Base-by-base conservation (phyloP, 345 rosid species). In the Erucastrum elatum region DNA sequence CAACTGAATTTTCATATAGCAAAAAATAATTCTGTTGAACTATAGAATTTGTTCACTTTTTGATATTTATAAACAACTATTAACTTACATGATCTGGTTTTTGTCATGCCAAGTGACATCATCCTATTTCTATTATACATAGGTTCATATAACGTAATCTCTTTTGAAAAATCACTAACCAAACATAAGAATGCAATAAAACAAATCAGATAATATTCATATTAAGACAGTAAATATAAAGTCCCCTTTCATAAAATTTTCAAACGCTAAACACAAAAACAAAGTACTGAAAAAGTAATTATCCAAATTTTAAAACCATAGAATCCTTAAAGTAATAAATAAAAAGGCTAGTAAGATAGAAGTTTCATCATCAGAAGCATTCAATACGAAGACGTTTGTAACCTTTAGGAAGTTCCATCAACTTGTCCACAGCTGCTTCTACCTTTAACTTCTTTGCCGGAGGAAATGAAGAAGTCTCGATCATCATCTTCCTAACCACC, bases 401-500 rank as follows among this genome's bases (percentile, higher is more conserved):
- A 53, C 60, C 9, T 53, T 53, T 53, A 53, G 60, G 60, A 53
- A 53, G 60, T 53, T 53, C 10, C 60, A 53, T 53, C 26, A 53
- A 16, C 60, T 53, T 16, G 60, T 25, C 64, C 27, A 71, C 51
- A 26, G 51, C 63, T 71, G 35, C 51, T 71, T 64, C 62, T 1
- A 5, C 21, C 31, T 11, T 3, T 0, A 56, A 8, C 67, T 17
- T 64, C 76, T 77, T 56, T n/a, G 1, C 3, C 41, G 5, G 81
- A 53, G 49, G 60, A 29, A 27, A 53, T 46, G 34, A 2, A 4
- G 75, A 63, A 1, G 64, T 61, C 70, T 62, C 10, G 13, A 77
- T 35, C 70, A 77, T 62, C 71, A 77, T 17, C 71, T 16, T 64
- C 8, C 13, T 17, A 5, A 1, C 56, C 66, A 64, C 66, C 9